Evolutionary conservation across 768 basidiomycete genomes (phyloP).

Genomic region (Ramaria rubella): DNA sequence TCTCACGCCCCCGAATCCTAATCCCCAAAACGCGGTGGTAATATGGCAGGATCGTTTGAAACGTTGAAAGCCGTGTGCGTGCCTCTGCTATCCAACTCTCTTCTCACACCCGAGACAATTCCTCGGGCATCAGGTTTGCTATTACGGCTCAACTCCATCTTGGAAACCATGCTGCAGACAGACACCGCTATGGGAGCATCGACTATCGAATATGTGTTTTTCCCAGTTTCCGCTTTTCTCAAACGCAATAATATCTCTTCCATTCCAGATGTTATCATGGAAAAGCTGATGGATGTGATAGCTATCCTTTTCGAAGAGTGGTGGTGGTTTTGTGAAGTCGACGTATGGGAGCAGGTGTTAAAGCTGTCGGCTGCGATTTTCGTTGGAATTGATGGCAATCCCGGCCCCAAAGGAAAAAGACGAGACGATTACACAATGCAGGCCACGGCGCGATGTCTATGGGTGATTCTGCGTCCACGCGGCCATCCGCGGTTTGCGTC

Average conservation of each 20-base stretch:
- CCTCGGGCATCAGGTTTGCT: slow-evolving; percentile 46
- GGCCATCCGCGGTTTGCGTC: slow-evolving; percentile 29
- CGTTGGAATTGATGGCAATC: slow-evolving; percentile 45
- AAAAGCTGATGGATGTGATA: slow-evolving; percentile 60
- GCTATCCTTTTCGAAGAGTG: slow-evolving; percentile 57
- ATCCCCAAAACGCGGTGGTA: no score
- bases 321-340: slow-evolving; percentile 77
- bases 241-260: slow-evolving; percentile 61
- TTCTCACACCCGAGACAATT: slow-evolving; percentile 50
- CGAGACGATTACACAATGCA: slow-evolving; percentile 79
- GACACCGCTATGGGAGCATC: slow-evolving; percentile 40
- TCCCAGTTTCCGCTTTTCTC: slow-evolving; percentile 80
- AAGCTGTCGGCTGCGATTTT: slow-evolving; percentile 63
- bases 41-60: no score
- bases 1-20: no score
- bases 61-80: slow-evolving; percentile 76
- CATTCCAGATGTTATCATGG: slow-evolving; percentile 76
- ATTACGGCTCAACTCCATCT: slow-evolving; percentile 40
- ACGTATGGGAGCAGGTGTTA: slow-evolving; percentile 81
- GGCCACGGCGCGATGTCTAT: slow-evolving; percentile 64
- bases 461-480: slow-evolving; percentile 53
- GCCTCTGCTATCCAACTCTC: slow-evolving; percentile 65
- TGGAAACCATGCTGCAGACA: slow-evolving; percentile 39
- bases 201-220: slow-evolving; percentile 78
- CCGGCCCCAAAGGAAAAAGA: slow-evolving; percentile 35